Percentiles rank a stretch among this genome's conserved stretches.
phyloP scores from a whole-genome alignment of 148 eudicot species.

The Camellia sinensis region DNA sequence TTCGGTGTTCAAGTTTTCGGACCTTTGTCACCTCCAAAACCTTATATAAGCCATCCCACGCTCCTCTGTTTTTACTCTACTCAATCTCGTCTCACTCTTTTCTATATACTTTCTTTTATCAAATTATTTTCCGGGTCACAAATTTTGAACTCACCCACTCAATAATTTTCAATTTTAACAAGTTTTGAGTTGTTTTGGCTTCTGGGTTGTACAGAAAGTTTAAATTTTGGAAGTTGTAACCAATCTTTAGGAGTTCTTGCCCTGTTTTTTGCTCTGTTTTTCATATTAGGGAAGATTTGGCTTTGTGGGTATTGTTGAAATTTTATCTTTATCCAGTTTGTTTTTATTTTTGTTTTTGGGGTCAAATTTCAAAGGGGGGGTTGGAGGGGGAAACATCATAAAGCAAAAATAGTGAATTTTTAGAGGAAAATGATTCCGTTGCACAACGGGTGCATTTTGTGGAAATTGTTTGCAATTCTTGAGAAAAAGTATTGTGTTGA shows the following conservation, averaged over 20 bases:
- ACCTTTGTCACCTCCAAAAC: conserved; percentile 32
- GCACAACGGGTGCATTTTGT: conserved; percentile 47
- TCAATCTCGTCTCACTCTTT: conserved; percentile 14
- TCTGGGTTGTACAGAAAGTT: conserved; percentile 23
- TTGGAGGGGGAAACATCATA: conserved; percentile 31
- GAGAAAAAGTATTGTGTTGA: conserved; percentile 60
- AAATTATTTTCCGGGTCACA: conserved; percentile 10
- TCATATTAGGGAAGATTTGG: not conserved
- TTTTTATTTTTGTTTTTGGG: conserved; percentile 10
- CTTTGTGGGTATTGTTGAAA: conserved; percentile 24
- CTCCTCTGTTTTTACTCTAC: conserved; percentile 30
- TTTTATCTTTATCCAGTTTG: not conserved
- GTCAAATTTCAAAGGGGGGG: conserved; percentile 21
- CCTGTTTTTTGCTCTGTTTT: not conserved
- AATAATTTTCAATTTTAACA: not conserved
- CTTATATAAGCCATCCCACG: conserved; percentile 44
- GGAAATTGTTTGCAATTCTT: conserved; percentile 51
- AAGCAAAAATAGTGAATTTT: conserved; percentile 23
- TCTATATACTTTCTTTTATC: not conserved
- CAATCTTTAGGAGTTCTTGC: conserved; percentile 14
- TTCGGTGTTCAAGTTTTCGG: conserved; percentile 45
- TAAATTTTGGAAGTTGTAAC: conserved; percentile 22
- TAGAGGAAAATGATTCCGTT: conserved; percentile 49
- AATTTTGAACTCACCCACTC: not conserved
- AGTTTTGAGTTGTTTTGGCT: conserved; percentile 17